phyloP scores from a whole-genome alignment of 805 yeast genomes.

The Wickerhamomyces kurtzmanii region DNA sequence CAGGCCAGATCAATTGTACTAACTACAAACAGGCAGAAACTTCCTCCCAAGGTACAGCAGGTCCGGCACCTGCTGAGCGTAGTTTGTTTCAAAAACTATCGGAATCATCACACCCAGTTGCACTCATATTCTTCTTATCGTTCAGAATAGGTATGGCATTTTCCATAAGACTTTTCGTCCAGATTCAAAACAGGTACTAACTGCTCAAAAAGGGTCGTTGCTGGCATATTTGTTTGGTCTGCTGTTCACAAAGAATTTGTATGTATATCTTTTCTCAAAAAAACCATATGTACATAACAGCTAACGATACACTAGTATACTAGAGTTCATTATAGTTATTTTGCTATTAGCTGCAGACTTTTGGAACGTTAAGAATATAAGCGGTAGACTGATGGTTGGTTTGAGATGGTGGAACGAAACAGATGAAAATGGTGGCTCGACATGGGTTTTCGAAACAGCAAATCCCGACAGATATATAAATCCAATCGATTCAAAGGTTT shows the following conservation, averaged over 20 bases:
- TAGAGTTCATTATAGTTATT: conserved; percentile 72
- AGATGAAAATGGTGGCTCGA: conserved; percentile 27
- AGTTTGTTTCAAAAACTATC: conserved; percentile 37
- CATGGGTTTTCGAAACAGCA: conserved; percentile 84
- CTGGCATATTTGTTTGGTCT: conserved; percentile 63
- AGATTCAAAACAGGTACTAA: neutral
- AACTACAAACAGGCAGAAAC: conserved; percentile 3
- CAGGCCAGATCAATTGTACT: too few relatives aligned
- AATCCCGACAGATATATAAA: conserved; percentile 65
- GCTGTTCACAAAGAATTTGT: conserved; percentile 53
- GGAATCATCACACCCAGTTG: conserved; percentile 80
- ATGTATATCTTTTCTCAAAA: conserved; percentile 2
- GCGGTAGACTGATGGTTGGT: conserved; percentile 87
- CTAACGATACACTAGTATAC: conserved; percentile 28
- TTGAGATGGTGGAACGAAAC: conserved; percentile 97
- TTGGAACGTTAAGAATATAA: conserved; percentile 86
- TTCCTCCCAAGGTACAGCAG: conserved; percentile 1
- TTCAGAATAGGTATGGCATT: conserved; percentile 38
- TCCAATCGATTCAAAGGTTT: conserved; percentile 84
- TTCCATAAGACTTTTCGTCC: conserved; percentile 1
- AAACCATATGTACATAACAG: conserved; percentile 4
- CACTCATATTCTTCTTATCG: conserved; percentile 51
- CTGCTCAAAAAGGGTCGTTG: conserved; percentile 33
- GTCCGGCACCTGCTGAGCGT: conserved; percentile 2
- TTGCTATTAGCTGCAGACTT: conserved; percentile 80